These are phyloP conservation scores for Davidsoniella neocaledoniae DNA, from an alignment of 2,329 filamentous ascomycete species.

Conservation along the genomic window DNA sequence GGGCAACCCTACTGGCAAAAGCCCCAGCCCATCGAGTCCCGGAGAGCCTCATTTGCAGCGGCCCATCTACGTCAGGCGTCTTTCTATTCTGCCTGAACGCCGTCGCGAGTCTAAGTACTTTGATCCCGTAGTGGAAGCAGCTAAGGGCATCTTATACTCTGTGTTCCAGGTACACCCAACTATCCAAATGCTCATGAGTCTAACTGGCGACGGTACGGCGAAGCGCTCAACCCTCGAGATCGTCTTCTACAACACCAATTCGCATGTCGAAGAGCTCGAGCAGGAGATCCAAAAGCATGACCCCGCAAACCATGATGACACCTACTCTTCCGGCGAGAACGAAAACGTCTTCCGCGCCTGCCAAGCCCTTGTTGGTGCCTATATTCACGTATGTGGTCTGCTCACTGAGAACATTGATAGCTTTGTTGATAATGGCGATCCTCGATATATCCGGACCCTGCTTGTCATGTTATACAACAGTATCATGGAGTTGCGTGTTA, in stretches of 20 bases:
- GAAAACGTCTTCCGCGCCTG: conserved; percentile 48
- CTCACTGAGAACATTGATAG: conserved; percentile 44
- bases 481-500: conserved; percentile 48
- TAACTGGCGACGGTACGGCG: conserved; percentile 41
- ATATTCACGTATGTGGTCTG: conserved; percentile 47
- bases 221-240: conserved; percentile 49
- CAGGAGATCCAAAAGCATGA: conserved; percentile 48
- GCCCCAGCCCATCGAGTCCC: conserved; percentile 41
- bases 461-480: conserved; percentile 49
- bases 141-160: conserved; percentile 49
- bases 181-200: conserved; percentile 47
- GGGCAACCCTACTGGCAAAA: conserved; percentile 21
- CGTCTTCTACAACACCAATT: conserved; percentile 51
- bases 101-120: conserved; percentile 43
- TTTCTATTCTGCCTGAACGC: conserved; percentile 47
- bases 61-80: conserved; percentile 44
- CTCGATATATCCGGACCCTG: conserved; percentile 48
- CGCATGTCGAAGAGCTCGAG: conserved; percentile 48
- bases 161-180: conserved; percentile 52
- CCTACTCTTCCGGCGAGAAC: conserved; percentile 35
- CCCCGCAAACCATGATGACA: conserved; percentile 21
- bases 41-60: conserved; percentile 40
- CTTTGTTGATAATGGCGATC: conserved; percentile 48
- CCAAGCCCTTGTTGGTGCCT: conserved; percentile 45
- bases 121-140: conserved; percentile 46